Evolutionary conservation across 257 asterid species (phyloP).

Genomic region (Cruciata laevipes): DNA sequence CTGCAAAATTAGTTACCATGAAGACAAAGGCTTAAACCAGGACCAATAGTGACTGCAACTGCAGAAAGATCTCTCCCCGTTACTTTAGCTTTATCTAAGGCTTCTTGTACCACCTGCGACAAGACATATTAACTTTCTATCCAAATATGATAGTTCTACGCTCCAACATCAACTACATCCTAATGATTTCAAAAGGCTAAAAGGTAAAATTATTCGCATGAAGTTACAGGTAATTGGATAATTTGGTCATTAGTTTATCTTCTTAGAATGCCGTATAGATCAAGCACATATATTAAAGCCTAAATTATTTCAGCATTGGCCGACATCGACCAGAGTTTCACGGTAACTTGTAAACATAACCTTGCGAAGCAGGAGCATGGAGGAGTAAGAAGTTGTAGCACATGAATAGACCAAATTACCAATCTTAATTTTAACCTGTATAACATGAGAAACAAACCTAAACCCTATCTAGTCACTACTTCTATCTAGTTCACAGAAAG

Average conservation of each 20-base stretch:
- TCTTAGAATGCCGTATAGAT: not conserved
- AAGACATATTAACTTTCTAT: conserved; percentile 5
- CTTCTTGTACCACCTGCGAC: conserved; percentile 91
- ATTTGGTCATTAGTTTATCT: not conserved
- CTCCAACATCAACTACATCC: conserved; percentile 2
- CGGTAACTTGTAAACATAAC: not conserved
- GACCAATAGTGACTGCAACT: conserved; percentile 98
- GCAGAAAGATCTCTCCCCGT: conserved; percentile 88
- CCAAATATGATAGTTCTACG: not conserved
- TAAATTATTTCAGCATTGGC: not conserved
- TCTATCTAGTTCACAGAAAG: not conserved
- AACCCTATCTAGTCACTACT: not conserved
- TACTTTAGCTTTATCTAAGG: conserved; percentile 73
- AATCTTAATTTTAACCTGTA: too few relatives aligned
- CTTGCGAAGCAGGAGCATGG: not conserved
- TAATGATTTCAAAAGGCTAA: not conserved
- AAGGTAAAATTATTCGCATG: not conserved
- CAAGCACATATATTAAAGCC: not conserved
- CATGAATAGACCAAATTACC: not conserved
- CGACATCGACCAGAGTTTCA: not conserved
- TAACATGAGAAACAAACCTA: not conserved
- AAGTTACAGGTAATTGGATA: not conserved
- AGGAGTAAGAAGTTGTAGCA: not conserved
- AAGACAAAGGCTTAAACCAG: conserved; percentile 96
- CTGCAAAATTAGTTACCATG: conserved; percentile 49